Conservation (phyloP, 2,329 filamentous ascomycete species). For the Diaporthe nobilis region DNA sequence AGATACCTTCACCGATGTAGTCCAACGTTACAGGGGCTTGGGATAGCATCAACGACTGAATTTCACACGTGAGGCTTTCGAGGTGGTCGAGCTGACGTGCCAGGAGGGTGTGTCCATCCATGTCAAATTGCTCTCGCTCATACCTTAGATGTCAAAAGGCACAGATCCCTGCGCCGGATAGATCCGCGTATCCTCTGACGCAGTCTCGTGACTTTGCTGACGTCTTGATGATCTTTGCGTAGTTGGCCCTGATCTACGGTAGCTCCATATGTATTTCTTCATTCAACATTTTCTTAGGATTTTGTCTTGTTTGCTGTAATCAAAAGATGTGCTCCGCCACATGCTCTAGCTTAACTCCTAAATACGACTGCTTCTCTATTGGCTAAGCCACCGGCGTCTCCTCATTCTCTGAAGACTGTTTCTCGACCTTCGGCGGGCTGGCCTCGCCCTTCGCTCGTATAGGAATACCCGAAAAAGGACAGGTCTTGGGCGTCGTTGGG, state of each 20-base stretch:
- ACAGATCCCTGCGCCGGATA: no score
- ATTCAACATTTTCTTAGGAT: background rate
- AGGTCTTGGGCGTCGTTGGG: slow-evolving; percentile 38
- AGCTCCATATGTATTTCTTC: background rate
- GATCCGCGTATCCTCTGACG: no score
- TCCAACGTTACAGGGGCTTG: no score
- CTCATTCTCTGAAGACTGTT: slow-evolving; percentile 34
- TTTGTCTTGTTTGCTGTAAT: background rate
- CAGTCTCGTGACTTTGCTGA: no score
- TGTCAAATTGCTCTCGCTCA: no score
- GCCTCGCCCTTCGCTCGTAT: slow-evolving; percentile 38
- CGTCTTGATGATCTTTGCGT: no score
- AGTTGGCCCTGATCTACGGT: no score
- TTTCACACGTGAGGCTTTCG: background rate
- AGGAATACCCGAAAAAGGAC: slow-evolving; percentile 39
- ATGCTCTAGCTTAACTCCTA: background rate
- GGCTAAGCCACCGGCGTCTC: slow-evolving; percentile 15
- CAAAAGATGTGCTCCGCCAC: background rate
- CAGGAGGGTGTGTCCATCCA: no score
- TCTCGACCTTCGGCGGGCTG: slow-evolving; percentile 39
- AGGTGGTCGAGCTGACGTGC: no score
- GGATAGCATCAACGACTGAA: no score
- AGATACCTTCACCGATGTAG: background rate
- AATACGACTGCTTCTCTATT: background rate
- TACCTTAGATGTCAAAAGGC: no score